Base-by-base conservation (phyloP, 1,139 yeast genomes). In the Pichia cactophila region DNA sequence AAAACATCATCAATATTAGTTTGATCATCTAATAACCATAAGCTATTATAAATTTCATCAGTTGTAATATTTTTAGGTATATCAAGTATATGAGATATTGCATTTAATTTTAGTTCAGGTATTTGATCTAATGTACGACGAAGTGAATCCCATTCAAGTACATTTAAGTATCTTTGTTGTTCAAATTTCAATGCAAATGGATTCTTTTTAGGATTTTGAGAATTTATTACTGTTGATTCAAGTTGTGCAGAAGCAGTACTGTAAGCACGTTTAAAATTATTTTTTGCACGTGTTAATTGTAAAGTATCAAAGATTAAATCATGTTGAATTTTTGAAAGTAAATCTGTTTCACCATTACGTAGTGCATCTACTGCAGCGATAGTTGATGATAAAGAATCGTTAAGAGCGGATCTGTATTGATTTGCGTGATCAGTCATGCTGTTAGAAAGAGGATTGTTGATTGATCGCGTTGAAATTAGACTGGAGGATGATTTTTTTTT, bases 51-150 rank as follows among this genome's bases (percentile, higher is more conserved):
- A 14, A n/a, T 45, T n/a, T 51, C 51, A 26, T 45, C 49, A 29
- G 48, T 56, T 23, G 23, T 4, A 23, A 23, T 23, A 23, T 23
- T 23, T 23, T 23, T 23, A 4, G 23, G 23, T 23, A 23, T 23
- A 23, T 23, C 23, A n/a, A 49, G 49, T 7, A 41, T 49, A n/a
- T 54, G 55, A 31, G 50, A 33, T 6, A 62, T 48, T 28, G 50
- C 53, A 6, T 51, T 47, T n/a, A 55, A 26, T 31, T 55, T 52
- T 28, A 61, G 43, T 8, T 51, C 56, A 0, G 65, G 65, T 9
- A 63, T 42, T 11, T 49, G 50, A 9, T 46, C 41, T 5, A 62
- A 38, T 12, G 52, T 44, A 26, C 46, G 48, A n/a, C 50, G 38
- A 4, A 58, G 52, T 45, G 54, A 48, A 26, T 50, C 46, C 42